Conservation (phyloP, 768 basidiomycete species). For the Suillus sp. region DNA sequence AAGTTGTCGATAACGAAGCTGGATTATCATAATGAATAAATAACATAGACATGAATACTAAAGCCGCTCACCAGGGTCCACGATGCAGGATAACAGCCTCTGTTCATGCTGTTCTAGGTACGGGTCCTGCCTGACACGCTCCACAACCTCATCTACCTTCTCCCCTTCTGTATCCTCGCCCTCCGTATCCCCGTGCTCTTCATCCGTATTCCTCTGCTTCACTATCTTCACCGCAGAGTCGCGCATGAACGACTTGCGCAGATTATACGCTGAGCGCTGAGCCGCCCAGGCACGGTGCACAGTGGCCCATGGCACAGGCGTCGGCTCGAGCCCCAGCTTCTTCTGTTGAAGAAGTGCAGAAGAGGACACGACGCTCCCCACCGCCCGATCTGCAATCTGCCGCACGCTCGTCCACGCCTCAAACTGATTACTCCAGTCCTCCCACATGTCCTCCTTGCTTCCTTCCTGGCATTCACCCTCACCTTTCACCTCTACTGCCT, state of each 20-base stretch:
- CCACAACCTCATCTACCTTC: slow-evolving; percentile 68
- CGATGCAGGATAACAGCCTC: slow-evolving; percentile 79
- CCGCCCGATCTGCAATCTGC: slow-evolving; percentile 73
- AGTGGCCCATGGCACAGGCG: slow-evolving; percentile 65
- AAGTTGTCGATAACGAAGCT: slow-evolving; percentile 82
- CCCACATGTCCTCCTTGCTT: slow-evolving; percentile 42
- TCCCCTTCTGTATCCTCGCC: slow-evolving; percentile 38
- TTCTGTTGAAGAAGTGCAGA: slow-evolving; percentile 16
- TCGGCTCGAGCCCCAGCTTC: slow-evolving; percentile 42
- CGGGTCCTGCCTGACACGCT: slow-evolving; percentile 71
- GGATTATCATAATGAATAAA: slow-evolving; percentile 7
- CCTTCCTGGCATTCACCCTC: slow-evolving; percentile 12
- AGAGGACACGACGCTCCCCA: slow-evolving; percentile 60
- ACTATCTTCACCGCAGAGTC: slow-evolving; percentile 42
- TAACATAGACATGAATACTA: not conserved
- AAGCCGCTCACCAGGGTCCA: slow-evolving; percentile 64
- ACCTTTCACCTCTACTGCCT: slow-evolving; percentile 10
- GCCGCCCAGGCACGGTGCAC: slow-evolving; percentile 68
- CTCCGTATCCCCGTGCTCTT: slow-evolving; percentile 30
- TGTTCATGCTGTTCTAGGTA: slow-evolving; percentile 83
- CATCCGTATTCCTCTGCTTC: slow-evolving; percentile 37
- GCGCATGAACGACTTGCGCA: slow-evolving; percentile 64
- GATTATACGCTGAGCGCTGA: slow-evolving; percentile 49
- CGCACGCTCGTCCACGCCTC: slow-evolving; percentile 72
- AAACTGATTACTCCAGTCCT: slow-evolving; percentile 69